Conservation (phyloP, 1,284 basidiomycete genomes). For the Rhodotorula sp. region DNA sequence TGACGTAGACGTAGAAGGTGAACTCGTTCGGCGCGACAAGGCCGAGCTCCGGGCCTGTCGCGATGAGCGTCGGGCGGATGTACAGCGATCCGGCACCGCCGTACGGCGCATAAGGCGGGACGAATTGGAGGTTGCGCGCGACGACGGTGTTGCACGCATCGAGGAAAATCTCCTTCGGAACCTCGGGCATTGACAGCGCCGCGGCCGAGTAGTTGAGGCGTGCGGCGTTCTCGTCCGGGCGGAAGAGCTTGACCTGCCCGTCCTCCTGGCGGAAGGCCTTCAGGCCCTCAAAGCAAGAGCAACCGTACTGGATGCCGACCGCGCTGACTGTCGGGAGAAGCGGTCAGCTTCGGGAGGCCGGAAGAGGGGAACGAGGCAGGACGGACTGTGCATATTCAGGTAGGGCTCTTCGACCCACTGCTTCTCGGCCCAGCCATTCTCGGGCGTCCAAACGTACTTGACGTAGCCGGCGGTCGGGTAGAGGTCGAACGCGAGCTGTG, state of each 20-base stretch:
- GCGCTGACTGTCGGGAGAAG: constrained; percentile 6
- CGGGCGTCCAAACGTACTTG: constrained; percentile 28
- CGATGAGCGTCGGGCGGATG: constrained; percentile 23
- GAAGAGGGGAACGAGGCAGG: neutral
- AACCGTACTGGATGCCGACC: constrained; percentile 50
- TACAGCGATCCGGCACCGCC: constrained; percentile 36
- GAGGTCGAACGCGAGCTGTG: constrained; percentile 42
- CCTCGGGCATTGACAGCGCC: constrained; percentile 48
- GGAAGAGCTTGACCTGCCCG: constrained; percentile 48
- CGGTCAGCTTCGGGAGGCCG: neutral
- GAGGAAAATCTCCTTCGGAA: constrained; percentile 46
- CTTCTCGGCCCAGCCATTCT: constrained; percentile 24
- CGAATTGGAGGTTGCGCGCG: constrained; percentile 50
- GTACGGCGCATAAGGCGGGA: constrained; percentile 47
- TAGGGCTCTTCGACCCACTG: constrained; percentile 45
- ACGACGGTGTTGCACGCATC: constrained; percentile 47
- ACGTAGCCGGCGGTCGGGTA: constrained; percentile 42
- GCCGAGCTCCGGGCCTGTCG: constrained; percentile 46
- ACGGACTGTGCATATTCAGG: constrained; percentile 45
- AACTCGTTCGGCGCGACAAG: constrained; percentile 49
- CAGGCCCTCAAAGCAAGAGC: constrained; percentile 48
- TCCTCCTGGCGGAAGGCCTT: constrained; percentile 47
- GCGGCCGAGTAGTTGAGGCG: constrained; percentile 44
- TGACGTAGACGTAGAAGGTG: constrained; percentile 51
- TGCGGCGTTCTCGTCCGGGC: constrained; percentile 49